These are phyloP conservation scores for Triticum turgidum DNA, from an alignment of 176 grass and related monocot genomes.

Conservation along the genomic window DNA sequence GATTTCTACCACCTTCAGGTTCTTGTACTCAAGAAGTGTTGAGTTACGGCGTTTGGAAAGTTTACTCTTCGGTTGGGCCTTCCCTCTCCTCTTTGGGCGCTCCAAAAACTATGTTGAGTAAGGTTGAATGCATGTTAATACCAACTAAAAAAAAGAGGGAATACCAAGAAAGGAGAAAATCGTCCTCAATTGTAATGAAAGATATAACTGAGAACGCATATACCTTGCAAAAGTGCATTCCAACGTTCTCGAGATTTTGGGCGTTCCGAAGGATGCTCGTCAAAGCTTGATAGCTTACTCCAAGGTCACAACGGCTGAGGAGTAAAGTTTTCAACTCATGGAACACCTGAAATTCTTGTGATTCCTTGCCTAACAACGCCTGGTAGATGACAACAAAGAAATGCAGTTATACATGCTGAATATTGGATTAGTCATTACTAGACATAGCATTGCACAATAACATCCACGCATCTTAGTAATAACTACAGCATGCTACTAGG, in stretches of 20 bases:
- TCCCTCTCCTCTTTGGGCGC: background rate
- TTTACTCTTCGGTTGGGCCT: no score
- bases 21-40: background rate
- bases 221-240: slow-evolving; percentile 13
- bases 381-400: background rate
- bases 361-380: background rate
- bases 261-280: background rate
- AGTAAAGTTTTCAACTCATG: background rate
- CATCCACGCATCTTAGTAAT: no score
- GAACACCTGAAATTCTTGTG: background rate
- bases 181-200: background rate
- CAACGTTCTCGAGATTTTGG: slow-evolving; percentile 3
- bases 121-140: background rate
- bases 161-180: background rate
- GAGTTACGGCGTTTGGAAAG: background rate
- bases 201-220: background rate
- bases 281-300: background rate
- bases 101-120: background rate
- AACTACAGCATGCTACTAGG: no score
- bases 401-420: no score
- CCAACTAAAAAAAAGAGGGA: background rate
- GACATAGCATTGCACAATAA: no score
- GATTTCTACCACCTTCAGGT: slow-evolving; percentile 14
- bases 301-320: slow-evolving; percentile 11
- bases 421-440: no score